Evolutionary conservation across 306 rosid species (phyloP), one percentile per base, ranked within the genome.

Genomic region (Nissolia schottii): DNA sequence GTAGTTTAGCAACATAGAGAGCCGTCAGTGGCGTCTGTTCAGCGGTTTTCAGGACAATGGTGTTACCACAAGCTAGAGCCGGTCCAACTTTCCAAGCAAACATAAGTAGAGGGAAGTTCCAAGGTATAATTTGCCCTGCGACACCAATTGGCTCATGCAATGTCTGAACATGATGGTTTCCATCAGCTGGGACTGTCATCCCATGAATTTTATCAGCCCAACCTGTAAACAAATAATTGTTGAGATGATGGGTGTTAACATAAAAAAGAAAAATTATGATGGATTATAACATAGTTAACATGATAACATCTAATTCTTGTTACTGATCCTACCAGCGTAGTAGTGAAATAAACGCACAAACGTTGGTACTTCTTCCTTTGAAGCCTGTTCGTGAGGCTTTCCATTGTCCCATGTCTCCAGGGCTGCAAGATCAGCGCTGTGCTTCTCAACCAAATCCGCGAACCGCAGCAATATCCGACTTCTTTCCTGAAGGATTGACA

Each of bases 131-230:
- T 79, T 93, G 98, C 29, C 98, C 98, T 12, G 91, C 96, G 40
- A 93, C 98, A 7, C 98, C 98, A 56, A 93, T 86, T 70, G 98
- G 98, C 68, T 93, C 98, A 14, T 91, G 98, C 89, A 93, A 82
- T 2, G 85, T 82, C 62, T 90, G 92, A 23, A 93, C 77, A 80
- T 93, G 98, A 77, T 93, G 71, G 22, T 85, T 15, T 58, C 98
- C 97, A 85, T 93, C 98, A 2, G 91, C 96, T 0, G 96, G 98
- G 18, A 91, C 92, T 2, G 98, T 93, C 62, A 93, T 37, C 19
- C 98, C 98, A 45, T 93, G 98, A 82, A 93, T 89, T 86, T 93
- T 93, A 81, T 93, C 98, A 3, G 97, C 87, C 98, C 98, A 93
- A 12, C 98, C 97, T 91, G 92, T 20, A 74, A 61, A 34, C 15